Percentiles rank a stretch among this genome's conserved stretches.
phyloP scores from a whole-genome alignment of 768 basidiomycete genomes.

The Galerina sulciceps region DNA sequence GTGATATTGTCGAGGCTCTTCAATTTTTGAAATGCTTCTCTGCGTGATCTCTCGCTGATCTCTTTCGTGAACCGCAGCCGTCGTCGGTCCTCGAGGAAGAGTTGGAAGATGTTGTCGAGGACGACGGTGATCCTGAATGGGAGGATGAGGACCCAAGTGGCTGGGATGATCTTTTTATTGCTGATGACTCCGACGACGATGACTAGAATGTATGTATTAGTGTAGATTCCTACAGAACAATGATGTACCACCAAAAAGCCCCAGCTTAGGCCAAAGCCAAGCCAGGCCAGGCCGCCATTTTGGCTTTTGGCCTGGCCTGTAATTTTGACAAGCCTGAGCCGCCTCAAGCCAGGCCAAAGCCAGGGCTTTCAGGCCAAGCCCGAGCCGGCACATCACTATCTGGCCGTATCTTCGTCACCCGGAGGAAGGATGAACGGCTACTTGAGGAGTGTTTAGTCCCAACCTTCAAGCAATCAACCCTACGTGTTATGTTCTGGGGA shows the following conservation, averaged over 20 bases:
- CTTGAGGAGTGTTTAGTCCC: conserved; percentile 22
- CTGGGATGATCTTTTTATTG: too few relatives aligned
- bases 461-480: conserved; percentile 26
- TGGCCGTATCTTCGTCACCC: neutral
- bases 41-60: conserved; percentile 16
- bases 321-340: neutral
- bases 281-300: too few relatives aligned
- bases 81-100: neutral
- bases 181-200: too few relatives aligned
- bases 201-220: too few relatives aligned
- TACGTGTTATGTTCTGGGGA: too few relatives aligned
- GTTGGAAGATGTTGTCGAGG: neutral
- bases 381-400: conserved; percentile 12
- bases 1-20: too few relatives aligned
- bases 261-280: too few relatives aligned
- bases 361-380: conserved; percentile 14
- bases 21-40: conserved; percentile 24
- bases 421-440: conserved; percentile 19
- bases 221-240: too few relatives aligned
- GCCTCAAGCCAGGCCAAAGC: conserved; percentile 11
- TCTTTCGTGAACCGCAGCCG: conserved; percentile 24
- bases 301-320: conserved; percentile 1
- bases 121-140: neutral
- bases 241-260: too few relatives aligned
- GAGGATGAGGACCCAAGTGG: too few relatives aligned